Evolutionary conservation across 371 early-diverging fungal genomes (phyloP).

Genomic region (Nematocida homosporus): DNA sequence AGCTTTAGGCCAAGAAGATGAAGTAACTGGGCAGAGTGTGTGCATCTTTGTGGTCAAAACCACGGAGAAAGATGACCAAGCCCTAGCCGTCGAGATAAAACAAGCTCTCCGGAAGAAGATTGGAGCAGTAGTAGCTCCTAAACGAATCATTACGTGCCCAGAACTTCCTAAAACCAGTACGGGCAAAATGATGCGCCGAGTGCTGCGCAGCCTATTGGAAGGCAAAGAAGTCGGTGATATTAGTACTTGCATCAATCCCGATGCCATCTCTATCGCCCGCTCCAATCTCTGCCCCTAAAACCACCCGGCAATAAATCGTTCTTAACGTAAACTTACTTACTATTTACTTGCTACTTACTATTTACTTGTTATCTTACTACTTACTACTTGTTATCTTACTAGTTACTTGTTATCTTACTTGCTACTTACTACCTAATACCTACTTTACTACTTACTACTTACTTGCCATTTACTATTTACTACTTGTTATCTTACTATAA

Average conservation of each 20-base stretch:
- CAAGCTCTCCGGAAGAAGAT: conserved; percentile 77
- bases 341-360: too few species aligned
- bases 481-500: neutral
- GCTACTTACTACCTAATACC: neutral
- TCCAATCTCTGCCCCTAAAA: neutral
- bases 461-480: neutral
- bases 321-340: neutral
- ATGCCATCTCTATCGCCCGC: conserved; percentile 17
- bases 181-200: conserved; percentile 81
- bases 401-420: too few species aligned
- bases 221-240: conserved; percentile 72
- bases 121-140: conserved; percentile 76
- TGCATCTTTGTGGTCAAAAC: conserved; percentile 69
- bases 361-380: too few species aligned
- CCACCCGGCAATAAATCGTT: neutral
- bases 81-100: conserved; percentile 71
- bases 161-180: conserved; percentile 88
- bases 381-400: too few species aligned
- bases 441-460: conserved; percentile 10
- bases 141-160: conserved; percentile 74
- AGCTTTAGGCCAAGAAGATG: conserved; percentile 82
- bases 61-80: conserved; percentile 2
- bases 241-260: conserved; percentile 53
- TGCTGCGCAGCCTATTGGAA: conserved; percentile 81
- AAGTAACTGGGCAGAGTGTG: conserved; percentile 77